These are phyloP conservation scores for Boletus reticulatus DNA, from an alignment of 768 basidiomycete species.

Conservation along the genomic window DNA sequence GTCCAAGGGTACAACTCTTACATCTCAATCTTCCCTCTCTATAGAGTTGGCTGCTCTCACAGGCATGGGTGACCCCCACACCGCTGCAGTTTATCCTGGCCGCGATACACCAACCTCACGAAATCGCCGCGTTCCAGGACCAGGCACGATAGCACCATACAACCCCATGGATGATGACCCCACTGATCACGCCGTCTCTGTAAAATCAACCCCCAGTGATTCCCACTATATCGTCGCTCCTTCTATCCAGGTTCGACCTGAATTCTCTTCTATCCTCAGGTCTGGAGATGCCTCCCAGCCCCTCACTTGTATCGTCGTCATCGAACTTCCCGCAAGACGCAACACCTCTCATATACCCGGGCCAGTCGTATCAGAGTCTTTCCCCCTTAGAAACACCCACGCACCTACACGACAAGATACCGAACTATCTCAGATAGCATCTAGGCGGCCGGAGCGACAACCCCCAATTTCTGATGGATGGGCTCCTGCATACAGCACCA, in stretches of 20 bases:
- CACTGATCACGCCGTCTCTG: conserved; percentile 55
- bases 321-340: conserved; percentile 86
- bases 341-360: conserved; percentile 49
- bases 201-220: conserved; percentile 47
- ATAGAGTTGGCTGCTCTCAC: conserved; percentile 92
- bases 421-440: conserved; percentile 13
- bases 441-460: conserved; percentile 16
- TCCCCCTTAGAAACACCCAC: conserved; percentile 31
- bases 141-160: conserved; percentile 34
- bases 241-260: conserved; percentile 89
- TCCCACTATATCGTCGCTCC: conserved; percentile 83
- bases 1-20: background rate
- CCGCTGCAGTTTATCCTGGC: conserved; percentile 62
- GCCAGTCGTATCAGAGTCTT: conserved; percentile 50
- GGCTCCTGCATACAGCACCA: conserved; percentile 27
- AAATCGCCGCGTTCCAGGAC: conserved; percentile 26
- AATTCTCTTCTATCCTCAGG: conserved; percentile 81
- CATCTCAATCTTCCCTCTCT: conserved; percentile 7
- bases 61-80: conserved; percentile 71
- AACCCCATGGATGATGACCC: conserved; percentile 88
- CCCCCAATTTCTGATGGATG: conserved; percentile 24
- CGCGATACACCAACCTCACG: conserved; percentile 49
- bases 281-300: conserved; percentile 71
- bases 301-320: conserved; percentile 89
- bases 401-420: conserved; percentile 21